Base-by-base conservation (phyloP, 306 rosid species). In the Pterocarpus macrocarpus region DNA sequence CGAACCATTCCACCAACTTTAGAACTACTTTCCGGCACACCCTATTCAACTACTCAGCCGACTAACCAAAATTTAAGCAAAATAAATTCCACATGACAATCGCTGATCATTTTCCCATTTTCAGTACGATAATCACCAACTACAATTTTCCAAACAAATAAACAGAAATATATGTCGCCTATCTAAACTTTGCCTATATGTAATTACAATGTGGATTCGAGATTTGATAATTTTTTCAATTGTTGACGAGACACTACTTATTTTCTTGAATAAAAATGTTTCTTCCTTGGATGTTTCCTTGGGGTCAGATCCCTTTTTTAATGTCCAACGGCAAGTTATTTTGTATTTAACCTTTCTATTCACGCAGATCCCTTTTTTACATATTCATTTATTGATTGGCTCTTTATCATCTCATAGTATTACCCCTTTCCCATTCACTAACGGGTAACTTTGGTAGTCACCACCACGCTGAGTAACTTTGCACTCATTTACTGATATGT, bases 381-480 rank as follows among this genome's bases (percentile, higher is more conserved):
- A 45, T 13, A 76, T 59, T 59, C 13, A 7, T 64, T 47, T 17
- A 34, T 43, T n/a, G 33, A 64, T 32, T 55, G 53, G 2, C 84
- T 34, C 69, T 41, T 56, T 8, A 4, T 50, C 9, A 34, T 16
- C 34, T 44, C 11, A 39, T 5, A 50, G 14, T 5, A 57, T 50
- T 77, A 71, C 71, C 83, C 83, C 61, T 22, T 71, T 62, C 57
- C 58, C 63, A 80, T 64, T 80, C 79, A 72, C 68, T 5, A 81
- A 64, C 2, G 75, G 80, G 68, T 67, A n/a, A 64, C 53, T 15
- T 8, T 64, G 47, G 84, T 16, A 17, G 59, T 53, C 36, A 14
- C 16, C 15, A 52, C 69, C 75, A 64, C 75, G 67, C 74, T 64
- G 6, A 41, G 47, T 15, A 64, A 73, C 76, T 77, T 65, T 30